These are phyloP conservation scores for Tuber magnatum DNA, from an alignment of 495 filamentous ascomycete genomes.

Conservation along the genomic window DNA sequence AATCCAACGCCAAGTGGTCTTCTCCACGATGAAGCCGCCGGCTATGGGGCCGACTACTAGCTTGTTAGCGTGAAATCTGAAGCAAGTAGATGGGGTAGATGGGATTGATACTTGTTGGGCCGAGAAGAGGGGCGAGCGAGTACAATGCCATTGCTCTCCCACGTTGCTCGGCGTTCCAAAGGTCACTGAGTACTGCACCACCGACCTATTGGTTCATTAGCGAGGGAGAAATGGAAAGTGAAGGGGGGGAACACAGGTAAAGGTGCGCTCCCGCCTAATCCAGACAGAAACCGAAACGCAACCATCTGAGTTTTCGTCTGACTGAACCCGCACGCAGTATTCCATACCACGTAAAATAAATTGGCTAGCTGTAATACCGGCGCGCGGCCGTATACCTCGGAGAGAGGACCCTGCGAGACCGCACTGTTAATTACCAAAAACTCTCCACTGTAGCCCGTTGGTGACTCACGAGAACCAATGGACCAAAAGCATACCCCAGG, in stretches of 20 bases:
- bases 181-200: constrained; percentile 57
- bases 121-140: constrained; percentile 58
- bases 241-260: constrained; percentile 41
- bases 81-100: neutral
- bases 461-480: constrained; percentile 44
- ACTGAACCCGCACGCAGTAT: constrained; percentile 50
- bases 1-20: constrained; percentile 64
- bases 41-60: constrained; percentile 52
- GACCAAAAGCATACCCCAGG: constrained; percentile 59
- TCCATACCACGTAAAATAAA: constrained; percentile 52
- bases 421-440: neutral
- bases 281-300: constrained; percentile 53
- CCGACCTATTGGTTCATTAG: constrained; percentile 41
- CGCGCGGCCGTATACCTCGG: constrained; percentile 57
- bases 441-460: neutral
- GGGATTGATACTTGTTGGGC: constrained; percentile 47
- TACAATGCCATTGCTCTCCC: constrained; percentile 60
- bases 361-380: constrained; percentile 48
- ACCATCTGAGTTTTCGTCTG: constrained; percentile 50
- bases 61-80: neutral
- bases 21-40: constrained; percentile 60
- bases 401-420: constrained; percentile 47
- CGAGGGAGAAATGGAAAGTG: neutral
- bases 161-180: constrained; percentile 57
- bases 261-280: constrained; percentile 50